Evolutionary conservation across 768 basidiomycete genomes (phyloP), one percentile per base, ranked within the genome.

Genomic region (Gelatoporia subvermispora): DNA sequence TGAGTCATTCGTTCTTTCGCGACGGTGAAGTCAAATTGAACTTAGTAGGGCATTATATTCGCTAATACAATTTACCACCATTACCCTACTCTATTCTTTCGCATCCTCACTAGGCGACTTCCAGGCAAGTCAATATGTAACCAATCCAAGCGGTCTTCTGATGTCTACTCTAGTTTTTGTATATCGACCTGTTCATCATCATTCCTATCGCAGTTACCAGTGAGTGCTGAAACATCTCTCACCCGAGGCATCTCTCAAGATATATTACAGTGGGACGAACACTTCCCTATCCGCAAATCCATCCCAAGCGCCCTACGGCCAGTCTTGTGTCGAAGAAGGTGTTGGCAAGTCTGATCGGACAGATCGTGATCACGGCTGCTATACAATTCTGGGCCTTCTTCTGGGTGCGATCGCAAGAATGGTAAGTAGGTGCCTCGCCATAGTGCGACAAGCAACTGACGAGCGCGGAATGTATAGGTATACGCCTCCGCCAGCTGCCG

Each of bases 31-130:
- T 54, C 36, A 63, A 43, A 43, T 45, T 46, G 39, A 36, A 45
- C 2, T 43, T 37, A 34, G 16, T 58, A 98, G 94, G 95, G 96
- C 96, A 0, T 68, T 99, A 38, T 99, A 98, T 68, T 99, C 96
- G 11, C 76, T 99, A 56, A 99, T 99, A 45, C 96, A 99, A 65
- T 99, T 99, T 64, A 97, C 94, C n/a, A 92, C 93, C 3, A 89
- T 98, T 51, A 96, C 93, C 2, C 67, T 98, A 50, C 66, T 99
- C 25, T 99, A 99, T 67, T 93, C 93, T 0, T 96, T 99, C 62
- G 95, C 93, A 0, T 95, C 93, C 7, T 93, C 93, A 39, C 71
- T 99, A 34, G 95, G 94, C 39, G 95, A 99, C 65, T 95, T 98
- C 65, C 88, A 98, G 81, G 93, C 88, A 51, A 46, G 79, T 43